Conservation (phyloP, 1,284 basidiomycete species). For the Anthracocystis panici-leucophaei region DNA sequence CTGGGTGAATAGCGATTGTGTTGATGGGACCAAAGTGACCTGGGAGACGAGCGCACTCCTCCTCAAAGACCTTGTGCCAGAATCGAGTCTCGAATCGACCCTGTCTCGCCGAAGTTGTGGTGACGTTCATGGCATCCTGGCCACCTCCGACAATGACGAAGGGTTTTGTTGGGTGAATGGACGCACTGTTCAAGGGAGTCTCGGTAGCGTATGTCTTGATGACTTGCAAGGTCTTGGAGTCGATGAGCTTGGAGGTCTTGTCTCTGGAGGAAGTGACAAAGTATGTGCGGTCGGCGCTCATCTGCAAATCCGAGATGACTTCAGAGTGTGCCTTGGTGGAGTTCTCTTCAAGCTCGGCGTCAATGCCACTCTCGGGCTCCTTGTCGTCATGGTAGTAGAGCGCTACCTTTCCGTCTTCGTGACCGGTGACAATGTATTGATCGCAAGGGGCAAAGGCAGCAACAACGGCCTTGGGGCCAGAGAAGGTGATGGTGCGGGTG, state of each 20-base stretch:
- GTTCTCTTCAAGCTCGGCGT: conserved; percentile 88
- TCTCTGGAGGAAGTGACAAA: conserved; percentile 97
- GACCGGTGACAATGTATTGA: conserved; percentile 87
- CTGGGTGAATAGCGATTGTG: conserved; percentile 93
- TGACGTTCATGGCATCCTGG: conserved; percentile 97
- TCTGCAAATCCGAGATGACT: conserved; percentile 84
- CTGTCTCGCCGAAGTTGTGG: conserved; percentile 90
- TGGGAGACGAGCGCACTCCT: conserved; percentile 90
- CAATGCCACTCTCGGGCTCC: conserved; percentile 72
- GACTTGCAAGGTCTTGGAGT: conserved; percentile 86
- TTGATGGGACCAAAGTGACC: conserved; percentile 91
- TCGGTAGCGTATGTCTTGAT: conserved; percentile 95
- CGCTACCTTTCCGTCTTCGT: conserved; percentile 91
- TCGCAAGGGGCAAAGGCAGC: conserved; percentile 88
- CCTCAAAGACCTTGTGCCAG: conserved; percentile 98
- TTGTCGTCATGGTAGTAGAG: conserved; percentile 67
- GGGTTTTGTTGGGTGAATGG: conserved; percentile 84
- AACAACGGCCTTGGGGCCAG: conserved; percentile 83
- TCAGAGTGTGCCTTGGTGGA: conserved; percentile 62
- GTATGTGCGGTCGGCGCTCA: conserved; percentile 89
- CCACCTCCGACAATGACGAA: conserved; percentile 87
- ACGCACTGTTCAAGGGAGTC: conserved; percentile 94
- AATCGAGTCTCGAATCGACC: conserved; percentile 98
- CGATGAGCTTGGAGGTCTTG: conserved; percentile 93
- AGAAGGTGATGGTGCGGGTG: conserved; percentile 67